phyloP scores from a whole-genome alignment of 352 stramenopile genomes.

The Phytophthora parvispora region DNA sequence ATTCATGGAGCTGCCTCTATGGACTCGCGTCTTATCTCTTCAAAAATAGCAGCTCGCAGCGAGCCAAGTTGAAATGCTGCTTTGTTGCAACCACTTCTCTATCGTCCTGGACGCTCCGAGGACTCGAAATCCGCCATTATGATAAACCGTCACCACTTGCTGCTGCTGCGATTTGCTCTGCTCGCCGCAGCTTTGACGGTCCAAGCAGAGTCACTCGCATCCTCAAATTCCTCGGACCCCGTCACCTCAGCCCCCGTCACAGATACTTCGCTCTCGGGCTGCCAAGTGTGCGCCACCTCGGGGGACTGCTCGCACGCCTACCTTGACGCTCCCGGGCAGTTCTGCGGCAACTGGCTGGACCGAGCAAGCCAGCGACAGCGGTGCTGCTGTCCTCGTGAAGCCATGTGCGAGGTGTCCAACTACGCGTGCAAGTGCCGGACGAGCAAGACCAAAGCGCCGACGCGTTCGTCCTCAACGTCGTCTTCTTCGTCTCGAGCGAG shows the following conservation, averaged over 20 bases:
- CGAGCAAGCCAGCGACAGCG: conserved; percentile 28
- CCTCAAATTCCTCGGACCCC: conserved; percentile 22
- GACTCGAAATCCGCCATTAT: conserved; percentile 5
- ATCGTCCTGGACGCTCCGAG: not conserved
- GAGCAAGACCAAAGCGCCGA: conserved; percentile 23
- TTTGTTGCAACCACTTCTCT: not conserved
- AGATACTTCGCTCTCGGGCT: conserved; percentile 30
- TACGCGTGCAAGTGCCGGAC: conserved; percentile 38
- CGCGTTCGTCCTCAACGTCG: not conserved
- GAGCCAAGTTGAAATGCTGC: not conserved
- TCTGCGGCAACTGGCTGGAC: conserved; percentile 45
- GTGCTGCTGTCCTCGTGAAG: conserved; percentile 41
- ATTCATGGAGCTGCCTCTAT: not conserved
- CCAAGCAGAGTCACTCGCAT: conserved; percentile 4
- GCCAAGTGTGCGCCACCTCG: conserved; percentile 28
- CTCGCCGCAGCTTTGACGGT: not conserved
- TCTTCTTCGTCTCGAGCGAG: conserved; percentile 11
- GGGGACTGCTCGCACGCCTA: conserved; percentile 40
- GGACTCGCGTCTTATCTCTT: conserved; percentile 11
- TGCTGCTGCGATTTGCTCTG: conserved; percentile 3
- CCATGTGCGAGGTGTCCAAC: conserved; percentile 35
- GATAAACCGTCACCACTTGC: conserved; percentile 12
- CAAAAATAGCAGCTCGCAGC: conserved; percentile 13
- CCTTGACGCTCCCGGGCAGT: conserved; percentile 31
- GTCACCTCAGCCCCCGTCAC: too few species aligned